Conservation (phyloP, 2,329 filamentous ascomycete genomes). For the Chaetomium strumarium region DNA sequence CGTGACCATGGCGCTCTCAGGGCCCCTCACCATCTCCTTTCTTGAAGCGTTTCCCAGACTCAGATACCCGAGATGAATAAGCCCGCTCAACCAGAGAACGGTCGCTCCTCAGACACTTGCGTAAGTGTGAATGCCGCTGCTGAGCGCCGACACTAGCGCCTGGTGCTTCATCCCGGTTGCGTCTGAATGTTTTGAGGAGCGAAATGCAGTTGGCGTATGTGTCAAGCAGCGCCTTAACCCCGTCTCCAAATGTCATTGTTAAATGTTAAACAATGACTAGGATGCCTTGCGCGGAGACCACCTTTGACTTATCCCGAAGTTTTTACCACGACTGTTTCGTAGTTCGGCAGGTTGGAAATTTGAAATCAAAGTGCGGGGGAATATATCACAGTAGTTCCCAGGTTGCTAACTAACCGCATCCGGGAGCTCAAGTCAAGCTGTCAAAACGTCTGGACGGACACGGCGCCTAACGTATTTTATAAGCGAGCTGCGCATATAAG, state of each 20-base stretch:
- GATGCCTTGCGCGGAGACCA: no score
- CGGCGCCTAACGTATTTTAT: no score
- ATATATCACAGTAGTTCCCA: no score
- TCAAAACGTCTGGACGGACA: no score
- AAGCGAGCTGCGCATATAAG: no score
- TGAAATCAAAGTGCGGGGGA: no score
- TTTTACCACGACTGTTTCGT: no score
- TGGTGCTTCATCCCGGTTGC: slow-evolving; percentile 8
- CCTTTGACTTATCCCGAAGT: no score
- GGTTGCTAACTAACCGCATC: no score
- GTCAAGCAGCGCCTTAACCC: slow-evolving; percentile 40
- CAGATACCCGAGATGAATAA: slow-evolving; percentile 38
- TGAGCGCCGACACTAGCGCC: slow-evolving; percentile 17
- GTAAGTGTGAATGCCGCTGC: slow-evolving; percentile 29
- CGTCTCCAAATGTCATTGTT: slow-evolving; percentile 38
- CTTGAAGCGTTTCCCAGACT: slow-evolving; percentile 38
- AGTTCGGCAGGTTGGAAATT: no score
- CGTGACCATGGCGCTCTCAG: background rate
- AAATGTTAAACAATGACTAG: no score
- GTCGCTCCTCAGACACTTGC: slow-evolving; percentile 35
- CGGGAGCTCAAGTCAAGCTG: no score
- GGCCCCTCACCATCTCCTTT: slow-evolving; percentile 44
- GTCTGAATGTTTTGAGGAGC: slow-evolving; percentile 35
- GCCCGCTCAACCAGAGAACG: slow-evolving; percentile 37
- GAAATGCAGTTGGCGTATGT: slow-evolving; percentile 43